A percentile compares a stretch with the other conserved stretches of the same genome.
phyloP scores from a whole-genome alignment of 139 green algal species.

The Trebouxia sp. region DNA sequence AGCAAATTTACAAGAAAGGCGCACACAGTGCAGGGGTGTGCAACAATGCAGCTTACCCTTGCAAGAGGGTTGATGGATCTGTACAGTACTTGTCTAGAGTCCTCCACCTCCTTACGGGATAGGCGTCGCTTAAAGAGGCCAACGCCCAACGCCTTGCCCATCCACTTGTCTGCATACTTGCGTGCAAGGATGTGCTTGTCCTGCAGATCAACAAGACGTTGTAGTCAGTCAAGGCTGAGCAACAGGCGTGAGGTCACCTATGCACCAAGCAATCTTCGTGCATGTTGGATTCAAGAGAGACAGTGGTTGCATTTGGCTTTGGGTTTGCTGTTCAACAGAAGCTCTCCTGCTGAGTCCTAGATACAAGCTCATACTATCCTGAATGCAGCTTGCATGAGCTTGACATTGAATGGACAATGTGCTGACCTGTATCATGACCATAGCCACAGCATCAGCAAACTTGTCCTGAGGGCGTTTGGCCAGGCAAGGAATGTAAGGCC shows the following conservation, averaged over 20 bases:
- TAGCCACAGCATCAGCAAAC: not conserved
- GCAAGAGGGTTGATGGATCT: not conserved
- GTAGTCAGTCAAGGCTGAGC: too few relatives aligned
- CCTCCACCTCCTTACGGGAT: slow-evolving; percentile 35
- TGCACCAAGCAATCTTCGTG: too few relatives aligned
- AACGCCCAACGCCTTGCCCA: slow-evolving; percentile 31
- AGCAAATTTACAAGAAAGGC: too few relatives aligned
- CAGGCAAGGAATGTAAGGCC: slow-evolving; percentile 16
- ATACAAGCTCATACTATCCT: too few relatives aligned
- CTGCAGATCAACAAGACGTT: slow-evolving; percentile 23
- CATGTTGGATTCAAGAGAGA: too few relatives aligned
- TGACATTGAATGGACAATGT: not conserved
- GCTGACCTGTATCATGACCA: slow-evolving; percentile 26
- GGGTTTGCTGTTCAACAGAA: too few relatives aligned
- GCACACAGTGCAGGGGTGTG: too few relatives aligned
- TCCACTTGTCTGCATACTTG: slow-evolving; percentile 48
- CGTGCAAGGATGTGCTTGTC: slow-evolving; percentile 41
- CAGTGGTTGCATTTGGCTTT: too few relatives aligned
- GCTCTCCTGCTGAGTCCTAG: too few relatives aligned
- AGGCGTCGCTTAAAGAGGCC: slow-evolving; percentile 39
- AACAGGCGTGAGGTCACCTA: too few relatives aligned
- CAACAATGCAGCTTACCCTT: not conserved
- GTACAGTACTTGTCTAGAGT: slow-evolving; percentile 1
- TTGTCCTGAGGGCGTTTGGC: not conserved
- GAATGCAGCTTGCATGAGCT: too few relatives aligned